Conservation (phyloP, 2,329 filamentous ascomycete genomes). For the Botryotinia narcissicola region DNA sequence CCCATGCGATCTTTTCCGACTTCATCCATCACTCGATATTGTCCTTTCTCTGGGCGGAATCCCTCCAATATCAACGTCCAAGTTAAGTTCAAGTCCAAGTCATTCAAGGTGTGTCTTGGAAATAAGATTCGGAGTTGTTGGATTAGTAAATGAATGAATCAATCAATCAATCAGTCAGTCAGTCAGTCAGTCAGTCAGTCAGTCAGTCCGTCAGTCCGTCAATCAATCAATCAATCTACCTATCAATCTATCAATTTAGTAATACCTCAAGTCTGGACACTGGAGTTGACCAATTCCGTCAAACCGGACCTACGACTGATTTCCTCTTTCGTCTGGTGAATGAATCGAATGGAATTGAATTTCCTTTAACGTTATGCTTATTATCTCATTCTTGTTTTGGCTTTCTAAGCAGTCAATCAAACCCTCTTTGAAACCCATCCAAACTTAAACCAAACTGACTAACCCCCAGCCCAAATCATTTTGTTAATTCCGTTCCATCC, state of each 20-base stretch:
- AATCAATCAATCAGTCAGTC: not conserved
- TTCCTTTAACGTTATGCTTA: not conserved
- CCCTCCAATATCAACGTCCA: not conserved
- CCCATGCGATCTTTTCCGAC: not conserved
- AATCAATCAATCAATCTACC: not conserved
- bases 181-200: not conserved
- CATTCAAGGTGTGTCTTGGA: not conserved
- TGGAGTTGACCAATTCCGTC: not conserved
- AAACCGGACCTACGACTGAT: not conserved
- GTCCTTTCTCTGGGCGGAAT: not conserved
- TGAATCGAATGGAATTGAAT: not conserved
- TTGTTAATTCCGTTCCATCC: constrained; percentile 3
- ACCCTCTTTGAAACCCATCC: no score
- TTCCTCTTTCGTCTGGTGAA: not conserved
- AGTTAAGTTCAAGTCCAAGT: not conserved
- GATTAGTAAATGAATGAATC: not conserved
- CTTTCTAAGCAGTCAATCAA: not conserved
- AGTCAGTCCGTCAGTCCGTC: not conserved
- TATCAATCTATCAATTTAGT: not conserved
- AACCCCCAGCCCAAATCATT: not conserved
- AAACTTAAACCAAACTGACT: not conserved
- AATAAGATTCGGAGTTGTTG: constrained; percentile 12
- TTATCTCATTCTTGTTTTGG: not conserved
- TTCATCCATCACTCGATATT: not conserved
- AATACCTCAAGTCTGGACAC: not conserved